Evolutionary conservation across 257 asterid genomes (phyloP).

Genomic region (Forsythia viridissima): DNA sequence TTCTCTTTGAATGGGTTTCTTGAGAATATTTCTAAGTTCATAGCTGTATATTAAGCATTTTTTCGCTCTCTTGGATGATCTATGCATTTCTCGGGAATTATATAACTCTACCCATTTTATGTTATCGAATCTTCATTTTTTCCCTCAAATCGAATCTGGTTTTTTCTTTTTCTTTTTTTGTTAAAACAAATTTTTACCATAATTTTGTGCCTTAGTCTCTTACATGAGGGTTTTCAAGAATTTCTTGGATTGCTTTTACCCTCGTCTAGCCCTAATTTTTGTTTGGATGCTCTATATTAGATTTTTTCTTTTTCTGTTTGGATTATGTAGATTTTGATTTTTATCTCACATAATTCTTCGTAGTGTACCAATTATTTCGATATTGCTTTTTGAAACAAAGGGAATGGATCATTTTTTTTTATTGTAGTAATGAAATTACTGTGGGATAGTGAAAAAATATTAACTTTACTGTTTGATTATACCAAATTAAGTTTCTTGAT

Average conservation of each 20-base stretch:
- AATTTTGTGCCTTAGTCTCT: constrained; percentile 6
- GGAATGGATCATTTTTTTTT: background rate
- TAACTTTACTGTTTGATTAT: background rate
- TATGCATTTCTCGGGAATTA: constrained; percentile 29
- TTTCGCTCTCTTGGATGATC: constrained; percentile 41
- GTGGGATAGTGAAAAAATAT: background rate
- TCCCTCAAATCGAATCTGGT: background rate
- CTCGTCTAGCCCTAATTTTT: background rate
- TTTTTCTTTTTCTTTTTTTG: background rate
- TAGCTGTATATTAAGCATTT: constrained; percentile 17
- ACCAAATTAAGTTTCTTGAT: background rate
- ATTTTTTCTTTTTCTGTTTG: no score
- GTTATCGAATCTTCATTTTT: constrained; percentile 16
- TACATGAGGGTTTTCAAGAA: background rate
- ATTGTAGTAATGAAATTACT: background rate
- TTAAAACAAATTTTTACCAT: background rate
- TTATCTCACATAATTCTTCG: background rate
- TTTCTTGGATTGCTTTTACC: background rate
- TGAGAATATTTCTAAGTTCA: constrained; percentile 11
- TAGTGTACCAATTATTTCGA: background rate
- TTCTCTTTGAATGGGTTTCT: constrained; percentile 5
- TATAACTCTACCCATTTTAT: constrained; percentile 25
- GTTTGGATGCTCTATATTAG: background rate
- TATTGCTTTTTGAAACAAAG: background rate
- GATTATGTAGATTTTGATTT: background rate